These are phyloP conservation scores for Colletotrichum sp. DNA, from an alignment of 2,329 filamentous ascomycete genomes.

Conservation along the genomic window DNA sequence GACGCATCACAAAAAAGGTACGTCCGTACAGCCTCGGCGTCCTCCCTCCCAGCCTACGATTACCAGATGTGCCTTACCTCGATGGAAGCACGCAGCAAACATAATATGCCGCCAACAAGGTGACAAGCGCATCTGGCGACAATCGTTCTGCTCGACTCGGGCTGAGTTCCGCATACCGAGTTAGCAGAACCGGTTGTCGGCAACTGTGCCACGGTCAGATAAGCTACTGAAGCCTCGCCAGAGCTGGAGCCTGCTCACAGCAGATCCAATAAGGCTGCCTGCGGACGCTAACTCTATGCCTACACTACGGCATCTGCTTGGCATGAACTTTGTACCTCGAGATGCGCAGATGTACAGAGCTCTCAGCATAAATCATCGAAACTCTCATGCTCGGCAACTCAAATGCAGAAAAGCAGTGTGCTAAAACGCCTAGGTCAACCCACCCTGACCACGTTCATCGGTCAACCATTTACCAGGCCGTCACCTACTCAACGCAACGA, in stretches of 20 bases:
- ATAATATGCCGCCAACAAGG: neutral
- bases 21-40: neutral
- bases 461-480: neutral
- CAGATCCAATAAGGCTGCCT: neutral
- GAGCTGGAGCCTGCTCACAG: neutral
- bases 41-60: neutral
- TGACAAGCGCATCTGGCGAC: conserved; percentile 4
- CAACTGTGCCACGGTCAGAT: neutral
- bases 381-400: neutral
- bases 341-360: neutral
- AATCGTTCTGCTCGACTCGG: neutral
- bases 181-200: neutral
- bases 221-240: neutral
- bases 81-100: neutral
- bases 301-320: neutral
- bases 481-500: neutral
- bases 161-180: neutral
- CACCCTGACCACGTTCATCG: neutral
- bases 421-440: neutral
- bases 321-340: neutral
- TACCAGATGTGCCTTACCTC: neutral
- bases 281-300: neutral
- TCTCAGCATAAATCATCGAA: neutral
- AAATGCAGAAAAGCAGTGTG: neutral
- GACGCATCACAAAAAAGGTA: neutral